These are phyloP conservation scores for Thielaviopsis euricoi DNA, from an alignment of 2,329 filamentous ascomycete species.

Conservation along the genomic window DNA sequence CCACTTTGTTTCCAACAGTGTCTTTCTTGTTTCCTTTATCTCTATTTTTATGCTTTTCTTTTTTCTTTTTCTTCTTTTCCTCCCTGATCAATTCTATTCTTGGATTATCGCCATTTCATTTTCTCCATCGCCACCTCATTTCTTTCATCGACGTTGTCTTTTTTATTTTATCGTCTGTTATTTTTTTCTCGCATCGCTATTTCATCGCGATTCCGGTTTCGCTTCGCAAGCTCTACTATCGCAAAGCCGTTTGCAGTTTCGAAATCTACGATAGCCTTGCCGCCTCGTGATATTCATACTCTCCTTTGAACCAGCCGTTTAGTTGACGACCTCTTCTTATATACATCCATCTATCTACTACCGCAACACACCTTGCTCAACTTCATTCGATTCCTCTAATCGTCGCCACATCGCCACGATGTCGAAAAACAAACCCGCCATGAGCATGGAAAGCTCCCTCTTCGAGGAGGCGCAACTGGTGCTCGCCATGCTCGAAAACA, in stretches of 20 bases:
- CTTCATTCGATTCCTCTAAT: no score
- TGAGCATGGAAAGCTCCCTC: conserved; percentile 62
- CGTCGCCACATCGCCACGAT: no score
- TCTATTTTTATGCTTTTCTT: neutral
- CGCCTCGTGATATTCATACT: no score
- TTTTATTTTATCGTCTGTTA: neutral
- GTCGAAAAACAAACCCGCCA: conserved; percentile 23
- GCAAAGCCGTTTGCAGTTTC: neutral
- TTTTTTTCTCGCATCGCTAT: neutral
- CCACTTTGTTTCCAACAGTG: neutral
- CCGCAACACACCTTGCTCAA: conserved; percentile 7
- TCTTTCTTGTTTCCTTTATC: neutral
- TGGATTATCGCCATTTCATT: neutral
- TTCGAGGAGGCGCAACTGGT: conserved; percentile 66
- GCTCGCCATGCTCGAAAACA: conserved; percentile 45
- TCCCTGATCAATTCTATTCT: conserved; percentile 10
- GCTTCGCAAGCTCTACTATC: neutral
- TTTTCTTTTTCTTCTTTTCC: neutral
- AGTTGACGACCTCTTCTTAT: neutral
- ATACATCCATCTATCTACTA: neutral
- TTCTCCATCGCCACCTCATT: neutral
- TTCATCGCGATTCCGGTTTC: neutral
- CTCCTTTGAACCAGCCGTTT: no score
- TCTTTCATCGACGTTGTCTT: neutral
- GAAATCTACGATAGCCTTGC: no score